A percentile compares a stretch with the other conserved stretches of the same genome.
Conservation (phyloP, 1,284 basidiomycete genomes). For the Moesziomyces sp. region DNA sequence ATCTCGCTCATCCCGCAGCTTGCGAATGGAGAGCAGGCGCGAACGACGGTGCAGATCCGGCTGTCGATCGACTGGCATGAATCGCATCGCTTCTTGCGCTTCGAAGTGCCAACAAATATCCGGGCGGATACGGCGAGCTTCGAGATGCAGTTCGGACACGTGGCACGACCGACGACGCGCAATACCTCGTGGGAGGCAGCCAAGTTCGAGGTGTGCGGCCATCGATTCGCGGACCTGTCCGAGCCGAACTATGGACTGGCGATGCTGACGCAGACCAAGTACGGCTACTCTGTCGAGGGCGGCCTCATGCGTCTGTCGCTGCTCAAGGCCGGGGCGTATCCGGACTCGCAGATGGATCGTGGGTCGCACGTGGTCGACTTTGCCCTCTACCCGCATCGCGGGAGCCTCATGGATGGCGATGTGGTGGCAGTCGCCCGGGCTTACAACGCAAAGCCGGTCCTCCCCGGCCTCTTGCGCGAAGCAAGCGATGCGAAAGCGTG, state of each 20-base stretch:
- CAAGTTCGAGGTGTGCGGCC: conserved; percentile 80
- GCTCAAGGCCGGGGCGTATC: conserved; percentile 87
- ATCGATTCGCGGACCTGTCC: conserved; percentile 82
- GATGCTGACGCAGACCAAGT: conserved; percentile 89
- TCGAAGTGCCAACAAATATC: conserved; percentile 88
- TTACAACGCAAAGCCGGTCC: conserved; percentile 37
- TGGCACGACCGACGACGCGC: conserved; percentile 89
- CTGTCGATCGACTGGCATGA: conserved; percentile 85
- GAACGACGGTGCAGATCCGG: conserved; percentile 78
- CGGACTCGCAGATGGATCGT: conserved; percentile 91
- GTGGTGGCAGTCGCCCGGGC: conserved; percentile 49
- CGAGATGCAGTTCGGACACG: conserved; percentile 90
- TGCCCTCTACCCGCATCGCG: conserved; percentile 56
- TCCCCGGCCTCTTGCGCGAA: too few species aligned
- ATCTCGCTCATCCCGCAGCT: conserved; percentile 35
- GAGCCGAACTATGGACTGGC: conserved; percentile 80
- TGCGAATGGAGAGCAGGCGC: conserved; percentile 9
- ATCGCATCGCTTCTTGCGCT: conserved; percentile 70
- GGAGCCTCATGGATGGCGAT: conserved; percentile 62
- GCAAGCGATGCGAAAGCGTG: too few species aligned
- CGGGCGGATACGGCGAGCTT: conserved; percentile 84
- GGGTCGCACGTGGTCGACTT: conserved; percentile 70
- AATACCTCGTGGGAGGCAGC: conserved; percentile 76
- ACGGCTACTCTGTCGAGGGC: conserved; percentile 65
- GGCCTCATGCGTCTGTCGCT: conserved; percentile 82